phyloP scores from a whole-genome alignment of 2,329 filamentous ascomycete genomes.

The Calonectria honghensis region DNA sequence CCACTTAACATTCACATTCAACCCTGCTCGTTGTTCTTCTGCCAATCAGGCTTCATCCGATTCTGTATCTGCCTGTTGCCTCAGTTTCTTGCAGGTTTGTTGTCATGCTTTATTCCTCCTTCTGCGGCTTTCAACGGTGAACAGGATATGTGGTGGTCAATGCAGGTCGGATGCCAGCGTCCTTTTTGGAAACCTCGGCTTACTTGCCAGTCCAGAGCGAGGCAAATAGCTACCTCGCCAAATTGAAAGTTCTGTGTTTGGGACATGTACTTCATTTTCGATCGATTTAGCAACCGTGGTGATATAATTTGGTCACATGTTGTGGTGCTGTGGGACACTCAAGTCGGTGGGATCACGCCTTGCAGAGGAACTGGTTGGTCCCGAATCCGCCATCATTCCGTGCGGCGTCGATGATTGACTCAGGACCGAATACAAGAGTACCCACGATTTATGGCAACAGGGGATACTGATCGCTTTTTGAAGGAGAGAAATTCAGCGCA shows the following conservation, averaged over 20 bases:
- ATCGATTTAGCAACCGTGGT: background rate
- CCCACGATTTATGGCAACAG: too few relatives aligned
- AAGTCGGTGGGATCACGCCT: background rate
- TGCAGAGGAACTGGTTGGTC: background rate
- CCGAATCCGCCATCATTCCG: background rate
- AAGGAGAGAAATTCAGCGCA: too few relatives aligned
- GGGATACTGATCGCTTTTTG: too few relatives aligned
- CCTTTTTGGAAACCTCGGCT: background rate
- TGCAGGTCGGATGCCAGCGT: background rate
- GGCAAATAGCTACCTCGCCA: background rate
- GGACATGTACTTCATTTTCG: background rate
- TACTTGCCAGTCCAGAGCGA: background rate
- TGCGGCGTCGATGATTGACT: background rate
- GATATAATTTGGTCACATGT: background rate
- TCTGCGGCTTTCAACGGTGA: background rate
- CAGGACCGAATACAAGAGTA: background rate
- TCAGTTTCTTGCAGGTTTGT: background rate
- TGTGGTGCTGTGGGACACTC: background rate
- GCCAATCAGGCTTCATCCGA: background rate
- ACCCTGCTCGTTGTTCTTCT: background rate
- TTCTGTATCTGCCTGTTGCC: background rate
- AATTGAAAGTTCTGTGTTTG: background rate
- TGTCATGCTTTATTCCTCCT: background rate
- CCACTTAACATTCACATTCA: background rate
- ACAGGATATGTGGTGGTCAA: background rate